Evolutionary conservation across 2,329 filamentous ascomycete genomes (phyloP).

Genomic region (Myriosclerotinia scirpicola): DNA sequence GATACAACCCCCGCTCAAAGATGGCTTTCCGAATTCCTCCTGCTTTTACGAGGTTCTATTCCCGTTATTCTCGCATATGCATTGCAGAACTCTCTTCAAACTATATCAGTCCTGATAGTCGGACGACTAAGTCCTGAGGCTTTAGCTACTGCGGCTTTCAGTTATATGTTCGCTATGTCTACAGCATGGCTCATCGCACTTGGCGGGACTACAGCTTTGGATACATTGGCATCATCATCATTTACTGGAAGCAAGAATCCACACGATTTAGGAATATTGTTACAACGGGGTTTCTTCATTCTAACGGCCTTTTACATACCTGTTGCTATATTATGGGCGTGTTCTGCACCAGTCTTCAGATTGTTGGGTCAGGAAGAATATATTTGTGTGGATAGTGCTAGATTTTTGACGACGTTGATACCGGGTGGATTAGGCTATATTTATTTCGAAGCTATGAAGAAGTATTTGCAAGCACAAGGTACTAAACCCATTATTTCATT

Average conservation of each 20-base stretch:
- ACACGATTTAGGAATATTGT: conserved; percentile 72
- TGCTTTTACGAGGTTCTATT: conserved; percentile 67
- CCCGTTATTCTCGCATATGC: conserved; percentile 84
- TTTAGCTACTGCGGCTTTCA: conserved; percentile 78
- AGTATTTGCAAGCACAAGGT: conserved; percentile 86
- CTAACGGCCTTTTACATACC: conserved; percentile 71
- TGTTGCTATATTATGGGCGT: conserved; percentile 72
- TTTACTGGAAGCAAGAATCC: conserved; percentile 81
- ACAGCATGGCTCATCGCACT: conserved; percentile 85
- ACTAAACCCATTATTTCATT: conserved; percentile 51
- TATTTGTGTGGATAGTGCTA: conserved; percentile 70
- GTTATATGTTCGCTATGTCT: conserved; percentile 92
- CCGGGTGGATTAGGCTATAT: conserved; percentile 84
- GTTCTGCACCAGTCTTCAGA: conserved; percentile 71
- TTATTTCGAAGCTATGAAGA: conserved; percentile 84
- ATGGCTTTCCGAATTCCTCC: conserved; percentile 60
- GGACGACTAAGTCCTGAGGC: conserved; percentile 78
- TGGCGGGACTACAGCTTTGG: conserved; percentile 81
- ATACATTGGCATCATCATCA: conserved; percentile 78
- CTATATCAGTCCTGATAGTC: conserved; percentile 76
- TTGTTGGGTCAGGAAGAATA: conserved; percentile 75
- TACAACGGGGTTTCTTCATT: conserved; percentile 75
- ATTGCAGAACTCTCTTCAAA: conserved; percentile 83
- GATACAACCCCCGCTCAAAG: conserved; percentile 28
- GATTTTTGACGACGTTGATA: conserved; percentile 70